Percentiles rank a stretch among this genome's conserved stretches.
These are phyloP conservation scores for Fraxinus dipetala DNA, from an alignment of 305 asterid genomes.

Conservation along the genomic window DNA sequence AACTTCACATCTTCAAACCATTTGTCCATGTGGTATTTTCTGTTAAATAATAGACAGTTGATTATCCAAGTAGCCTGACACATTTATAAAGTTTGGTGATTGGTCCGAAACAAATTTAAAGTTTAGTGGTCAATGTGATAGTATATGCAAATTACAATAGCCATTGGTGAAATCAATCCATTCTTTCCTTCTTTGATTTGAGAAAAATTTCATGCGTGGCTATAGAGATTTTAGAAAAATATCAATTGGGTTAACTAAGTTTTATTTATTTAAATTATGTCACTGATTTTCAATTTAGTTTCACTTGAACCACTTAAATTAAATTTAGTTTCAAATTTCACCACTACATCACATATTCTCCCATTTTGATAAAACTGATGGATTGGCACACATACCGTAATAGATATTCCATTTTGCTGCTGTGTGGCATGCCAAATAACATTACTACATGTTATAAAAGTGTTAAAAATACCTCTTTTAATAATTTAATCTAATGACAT, in stretches of 20 bases:
- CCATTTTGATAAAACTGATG: too few relatives aligned
- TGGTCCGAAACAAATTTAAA: not conserved
- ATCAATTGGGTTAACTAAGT: not conserved
- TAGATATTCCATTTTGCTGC: too few relatives aligned
- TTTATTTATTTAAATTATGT: too few relatives aligned
- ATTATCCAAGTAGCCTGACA: not conserved
- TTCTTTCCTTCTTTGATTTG: not conserved
- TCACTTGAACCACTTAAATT: not conserved
- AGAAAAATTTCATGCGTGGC: not conserved
- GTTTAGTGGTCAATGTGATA: not conserved
- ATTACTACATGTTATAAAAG: too few relatives aligned
- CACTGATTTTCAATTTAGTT: not conserved
- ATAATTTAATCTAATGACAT: too few relatives aligned
- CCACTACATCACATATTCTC: too few relatives aligned
- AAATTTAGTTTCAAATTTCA: too few relatives aligned
- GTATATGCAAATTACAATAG: not conserved
- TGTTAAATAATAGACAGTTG: not conserved
- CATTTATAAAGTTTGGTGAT: not conserved
- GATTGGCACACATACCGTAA: too few relatives aligned
- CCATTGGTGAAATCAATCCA: not conserved
- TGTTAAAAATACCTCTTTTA: too few relatives aligned
- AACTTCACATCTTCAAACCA: not conserved
- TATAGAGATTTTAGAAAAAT: not conserved
- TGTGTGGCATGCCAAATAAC: too few relatives aligned
- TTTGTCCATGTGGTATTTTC: not conserved